Evolutionary conservation across 2,329 filamentous ascomycete species (phyloP), one percentile per base, ranked within the genome.

Genomic region (Lecanoromycetidae sp.): DNA sequence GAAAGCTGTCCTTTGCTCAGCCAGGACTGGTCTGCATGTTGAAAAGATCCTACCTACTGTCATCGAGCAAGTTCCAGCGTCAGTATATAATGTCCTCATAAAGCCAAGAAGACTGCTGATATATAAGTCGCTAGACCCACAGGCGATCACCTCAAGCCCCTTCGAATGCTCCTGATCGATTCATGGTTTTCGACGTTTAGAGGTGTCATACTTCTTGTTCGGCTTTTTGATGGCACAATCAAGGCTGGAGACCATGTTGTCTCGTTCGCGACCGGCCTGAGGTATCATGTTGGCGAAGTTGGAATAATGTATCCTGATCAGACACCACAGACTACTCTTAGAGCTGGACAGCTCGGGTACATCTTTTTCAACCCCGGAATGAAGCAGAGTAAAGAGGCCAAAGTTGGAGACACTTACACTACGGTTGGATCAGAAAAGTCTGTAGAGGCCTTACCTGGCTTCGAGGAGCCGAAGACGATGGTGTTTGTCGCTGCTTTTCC

Each of bases 171-270:
- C 39, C 77, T 98, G 12, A 87, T 98, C 23, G 91, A 98, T 65
- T 95, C 88, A 19, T 98, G 91, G 91, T 98, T 98, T 62, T 88
- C 94, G 60, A 88, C 82, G 51, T 98, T 95, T 65, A 84, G 87
- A 55, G 91, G 91, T 10, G 91, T 98, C 29, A 83, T 96, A 44
- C 74, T 95, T 43, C 73, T 98, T 5, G 87, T 98, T 10, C 75
- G 91, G 9, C 72, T 98, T 15, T 98, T 98, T 57, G 87, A 96
- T 54, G 91, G 91, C 9, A 76, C 78, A 43, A 73, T 98, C 53
- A 78, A 75, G 49, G 79, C 88, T 0, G 91, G 91, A 4, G 87
- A 96, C 60, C 79, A 82, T 32, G 69, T 98, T n/a, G 69, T 85
- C 4, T 95, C 88, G 0, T 82, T 95, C 57, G 90, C 82, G 1